phyloP scores from a whole-genome alignment of 176 grass and related monocot genomes.

The Oryza punctata region DNA sequence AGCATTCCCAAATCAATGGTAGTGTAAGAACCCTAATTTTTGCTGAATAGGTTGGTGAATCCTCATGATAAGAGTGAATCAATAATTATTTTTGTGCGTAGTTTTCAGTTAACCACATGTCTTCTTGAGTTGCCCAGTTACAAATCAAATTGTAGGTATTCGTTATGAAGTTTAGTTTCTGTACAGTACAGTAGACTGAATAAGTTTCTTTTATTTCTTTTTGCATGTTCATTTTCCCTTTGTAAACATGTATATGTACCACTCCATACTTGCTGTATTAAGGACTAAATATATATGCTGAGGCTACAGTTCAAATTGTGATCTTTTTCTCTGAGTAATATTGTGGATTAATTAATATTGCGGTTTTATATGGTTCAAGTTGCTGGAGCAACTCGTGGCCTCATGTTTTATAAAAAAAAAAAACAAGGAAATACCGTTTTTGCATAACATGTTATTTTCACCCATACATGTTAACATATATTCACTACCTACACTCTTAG shows the following conservation, averaged over 20 bases:
- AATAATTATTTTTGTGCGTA: not conserved
- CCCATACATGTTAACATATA: too few species aligned
- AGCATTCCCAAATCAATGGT: constrained; percentile 89
- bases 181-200: constrained; percentile 21
- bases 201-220: constrained; percentile 13
- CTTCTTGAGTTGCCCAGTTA: not conserved
- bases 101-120: not conserved
- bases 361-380: not conserved
- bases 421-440: not conserved
- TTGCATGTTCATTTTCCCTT: not conserved
- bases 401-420: not conserved
- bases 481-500: too few species aligned
- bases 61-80: not conserved
- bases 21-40: constrained; percentile 15
- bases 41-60: constrained; percentile 15
- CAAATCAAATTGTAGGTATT: not conserved
- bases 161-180: not conserved
- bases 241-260: not conserved
- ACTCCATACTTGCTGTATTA: not conserved
- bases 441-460: not conserved
- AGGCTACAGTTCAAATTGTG: not conserved
- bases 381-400: not conserved
- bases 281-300: not conserved
- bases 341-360: not conserved
- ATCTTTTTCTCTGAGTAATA: not conserved